Evolutionary conservation across 2,329 filamentous ascomycete genomes (phyloP), one percentile per base, ranked within the genome.

Genomic region (Anthostomella pinea): DNA sequence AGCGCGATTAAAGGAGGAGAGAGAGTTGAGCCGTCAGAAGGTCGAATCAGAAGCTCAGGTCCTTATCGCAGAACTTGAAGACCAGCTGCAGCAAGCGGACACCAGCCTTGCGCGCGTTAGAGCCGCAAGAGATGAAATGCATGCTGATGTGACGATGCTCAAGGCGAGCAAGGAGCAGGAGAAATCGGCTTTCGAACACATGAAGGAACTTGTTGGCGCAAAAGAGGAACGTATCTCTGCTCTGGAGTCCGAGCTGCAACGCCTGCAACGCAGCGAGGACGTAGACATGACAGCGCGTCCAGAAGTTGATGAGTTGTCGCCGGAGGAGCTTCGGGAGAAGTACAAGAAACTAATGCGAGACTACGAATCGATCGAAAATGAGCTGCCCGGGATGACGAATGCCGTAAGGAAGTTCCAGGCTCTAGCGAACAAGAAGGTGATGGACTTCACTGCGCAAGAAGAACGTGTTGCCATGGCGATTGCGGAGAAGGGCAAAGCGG

Each of bases 401-500:
- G 91, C 91, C 1, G 96, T 89, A 70, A 95, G 86, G 63, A 91
- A 90, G 62, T 86, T 90, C 34, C 87, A 90, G 57, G 81, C 81
- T 15, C 65, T 95, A 39, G 89, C 89, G 6, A 83, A 84, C 33
- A 91, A 88, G 67, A 97, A 95, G 64, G 81, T 95, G 21, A 76
- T 84, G 53, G 89, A 95, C 45, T 80, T 86, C 34, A 69, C 73
- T 5, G 72, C 75, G 4, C 69, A 88, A 57, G 90, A 97, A 65
- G 89, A 95, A 38, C 85, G 84, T 45, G 71, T 91, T 23, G 68
- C 79, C 13, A 72, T 85, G 16, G 68, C 94, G 14, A 79, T 79
- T 25, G 87, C 88, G 0, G 89, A 98, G 64, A 98, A 98, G 68
- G 82, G 84, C 48, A 97, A 96, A 64, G 91, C 91, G 1, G 93